Evolutionary conservation across 352 stramenopile species (phyloP), one percentile per base, ranked within the genome.

Genomic region (Phytopythium kandeliae): DNA sequence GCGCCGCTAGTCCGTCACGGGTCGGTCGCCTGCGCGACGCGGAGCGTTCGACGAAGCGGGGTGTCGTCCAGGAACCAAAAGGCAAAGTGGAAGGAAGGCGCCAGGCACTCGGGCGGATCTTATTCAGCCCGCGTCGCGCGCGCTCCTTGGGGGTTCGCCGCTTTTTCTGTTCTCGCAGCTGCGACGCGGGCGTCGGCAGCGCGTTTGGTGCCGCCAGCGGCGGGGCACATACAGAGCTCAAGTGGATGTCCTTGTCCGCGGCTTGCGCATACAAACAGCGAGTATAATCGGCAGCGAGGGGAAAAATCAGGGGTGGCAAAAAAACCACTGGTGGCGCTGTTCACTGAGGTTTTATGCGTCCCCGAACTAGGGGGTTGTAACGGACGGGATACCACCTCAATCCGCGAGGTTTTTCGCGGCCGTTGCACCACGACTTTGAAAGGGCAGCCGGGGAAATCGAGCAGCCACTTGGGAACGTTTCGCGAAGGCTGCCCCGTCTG

Each of bases 71-170:
- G 42, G 42, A 48, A 48, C 42, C 25, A 48, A 52, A 52, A 31
- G 8, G 46, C 46, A 52, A 52, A 52, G 21, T 52, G 46, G 46
- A 52, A 52, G 43, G 46, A 52, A 52, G 46, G 46, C 46, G 46
- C 46, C 34, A 11, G 22, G 46, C 46, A 52, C 46, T 24, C 19
- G 26, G 42, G 50, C 53, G 46, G 60, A 69, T 75, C 63, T 67
- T 72, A 65, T 57, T 71, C 66, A 51, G 49, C 47, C 45, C 46
- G 42, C 64, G 67, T 58, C 58, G 59, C 33, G 55, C 52, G 54
- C 31, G 47, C 53, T 63, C 60, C 58, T 34, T 19, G 46, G 37
- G 47, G 48, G 21, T 50, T 58, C 51, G 51, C 31, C 34, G 42
- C 42, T 37, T 31, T 46, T 51, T 58, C 51, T 37, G 57, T 69